These are phyloP conservation scores for Sherardia arvensis DNA, from an alignment of 257 asterid genomes.

Conservation along the genomic window DNA sequence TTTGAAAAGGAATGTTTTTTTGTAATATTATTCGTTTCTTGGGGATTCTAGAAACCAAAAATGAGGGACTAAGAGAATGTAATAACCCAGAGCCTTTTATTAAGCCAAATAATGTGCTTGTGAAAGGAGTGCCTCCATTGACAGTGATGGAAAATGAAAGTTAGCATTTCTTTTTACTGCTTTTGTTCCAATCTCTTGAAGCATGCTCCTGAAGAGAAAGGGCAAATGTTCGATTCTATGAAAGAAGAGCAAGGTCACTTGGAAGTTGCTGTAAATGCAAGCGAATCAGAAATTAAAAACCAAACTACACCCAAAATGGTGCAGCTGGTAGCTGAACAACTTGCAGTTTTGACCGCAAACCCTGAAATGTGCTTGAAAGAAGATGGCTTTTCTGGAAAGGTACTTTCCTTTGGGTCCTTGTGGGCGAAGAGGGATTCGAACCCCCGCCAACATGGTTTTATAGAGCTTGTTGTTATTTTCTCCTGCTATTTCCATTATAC, in stretches of 20 bases:
- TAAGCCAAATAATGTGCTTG: not conserved
- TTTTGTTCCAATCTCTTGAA: constrained; percentile 18
- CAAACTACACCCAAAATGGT: constrained; percentile 7
- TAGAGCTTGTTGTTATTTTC: too few relatives aligned
- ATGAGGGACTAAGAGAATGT: not conserved
- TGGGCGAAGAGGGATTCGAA: too few relatives aligned
- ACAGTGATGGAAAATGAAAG: not conserved
- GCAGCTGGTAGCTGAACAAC: too few relatives aligned
- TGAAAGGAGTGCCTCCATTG: not conserved
- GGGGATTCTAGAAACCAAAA: not conserved
- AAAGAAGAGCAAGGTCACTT: constrained; percentile 18
- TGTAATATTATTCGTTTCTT: not conserved
- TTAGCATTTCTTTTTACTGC: not conserved
- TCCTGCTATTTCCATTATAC: too few relatives aligned
- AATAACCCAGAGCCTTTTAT: not conserved
- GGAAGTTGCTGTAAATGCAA: constrained; percentile 10
- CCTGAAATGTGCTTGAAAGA: too few relatives aligned
- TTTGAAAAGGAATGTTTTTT: not conserved
- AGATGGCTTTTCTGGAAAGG: too few relatives aligned
- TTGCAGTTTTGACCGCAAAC: too few relatives aligned
- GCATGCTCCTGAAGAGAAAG: constrained; percentile 19
- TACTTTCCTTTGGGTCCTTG: too few relatives aligned
- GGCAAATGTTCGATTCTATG: constrained; percentile 18
- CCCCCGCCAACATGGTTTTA: too few relatives aligned
- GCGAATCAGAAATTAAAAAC: constrained; percentile 13